A percentile compares a stretch with the other conserved stretches of the same genome.
These are phyloP conservation scores for Benincasa hispida DNA, from an alignment of 306 rosid species.

Conservation along the genomic window DNA sequence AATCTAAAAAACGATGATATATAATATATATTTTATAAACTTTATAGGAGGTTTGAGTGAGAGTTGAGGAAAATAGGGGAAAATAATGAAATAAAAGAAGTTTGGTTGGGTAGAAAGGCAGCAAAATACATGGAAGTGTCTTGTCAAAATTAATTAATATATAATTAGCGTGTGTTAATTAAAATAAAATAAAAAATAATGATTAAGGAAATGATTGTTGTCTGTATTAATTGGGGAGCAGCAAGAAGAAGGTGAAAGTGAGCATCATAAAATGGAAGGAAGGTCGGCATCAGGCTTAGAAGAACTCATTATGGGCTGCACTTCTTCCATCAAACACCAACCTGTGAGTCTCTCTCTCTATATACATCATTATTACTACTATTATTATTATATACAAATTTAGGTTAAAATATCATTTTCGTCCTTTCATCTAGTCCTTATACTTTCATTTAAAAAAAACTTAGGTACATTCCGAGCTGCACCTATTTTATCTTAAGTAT, in stretches of 20 bases:
- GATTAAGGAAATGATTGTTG: conserved; percentile 6
- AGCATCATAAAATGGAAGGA: conserved; percentile 67
- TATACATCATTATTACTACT: background rate
- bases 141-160: background rate
- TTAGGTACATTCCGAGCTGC: too few relatives aligned
- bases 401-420: too few relatives aligned
- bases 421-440: too few relatives aligned
- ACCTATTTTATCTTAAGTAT: too few relatives aligned
- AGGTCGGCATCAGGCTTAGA: conserved; percentile 95
- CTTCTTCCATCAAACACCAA: conserved; percentile 68
- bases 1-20: too few relatives aligned
- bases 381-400: background rate
- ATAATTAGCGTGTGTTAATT: background rate
- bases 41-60: too few relatives aligned
- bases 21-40: too few relatives aligned
- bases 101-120: background rate
- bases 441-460: too few relatives aligned
- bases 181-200: background rate
- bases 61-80: background rate
- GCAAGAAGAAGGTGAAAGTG: conserved; percentile 27
- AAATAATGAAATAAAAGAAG: background rate
- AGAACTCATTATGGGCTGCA: conserved; percentile 98
- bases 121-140: background rate
- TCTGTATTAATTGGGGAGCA: conserved; percentile 1
- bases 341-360: conserved; percentile 22